A percentile compares a stretch with the other conserved stretches of the same genome.
Evolutionary conservation across 2,329 filamentous ascomycete genomes (phyloP).

Genomic region (Epicoccum sorghinum): DNA sequence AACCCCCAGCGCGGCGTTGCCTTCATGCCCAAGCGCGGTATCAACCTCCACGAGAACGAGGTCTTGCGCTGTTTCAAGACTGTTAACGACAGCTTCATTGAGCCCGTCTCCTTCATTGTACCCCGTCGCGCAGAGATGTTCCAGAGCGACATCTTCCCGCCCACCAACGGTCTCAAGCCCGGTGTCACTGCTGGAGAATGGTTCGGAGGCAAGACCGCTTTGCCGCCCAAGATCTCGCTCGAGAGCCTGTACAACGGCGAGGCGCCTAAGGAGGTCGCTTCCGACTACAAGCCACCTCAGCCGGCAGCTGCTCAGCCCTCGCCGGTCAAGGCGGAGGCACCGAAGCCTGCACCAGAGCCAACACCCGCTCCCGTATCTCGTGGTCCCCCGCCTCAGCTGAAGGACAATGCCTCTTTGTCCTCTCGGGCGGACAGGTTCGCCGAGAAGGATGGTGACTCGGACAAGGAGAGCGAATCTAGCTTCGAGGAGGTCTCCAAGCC

Average conservation of each 20-base stretch:
- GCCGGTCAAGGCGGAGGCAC: slow-evolving; percentile 61
- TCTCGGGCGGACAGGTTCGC: slow-evolving; percentile 86
- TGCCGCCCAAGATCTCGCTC: slow-evolving; percentile 91
- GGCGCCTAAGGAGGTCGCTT: slow-evolving; percentile 76
- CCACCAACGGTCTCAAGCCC: slow-evolving; percentile 78
- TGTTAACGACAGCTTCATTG: slow-evolving; percentile 90
- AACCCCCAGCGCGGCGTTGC: slow-evolving; percentile 95
- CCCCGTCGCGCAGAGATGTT: slow-evolving; percentile 91
- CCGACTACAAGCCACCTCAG: slow-evolving; percentile 67
- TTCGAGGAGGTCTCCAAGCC: slow-evolving; percentile 88
- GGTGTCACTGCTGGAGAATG: slow-evolving; percentile 82
- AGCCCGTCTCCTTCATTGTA: slow-evolving; percentile 97
- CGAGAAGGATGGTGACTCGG: slow-evolving; percentile 70
- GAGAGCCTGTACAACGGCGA: slow-evolving; percentile 89
- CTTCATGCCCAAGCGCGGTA: slow-evolving; percentile 91
- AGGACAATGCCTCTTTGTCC: slow-evolving; percentile 84
- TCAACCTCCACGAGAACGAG: slow-evolving; percentile 96
- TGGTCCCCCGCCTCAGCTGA: slow-evolving; percentile 71
- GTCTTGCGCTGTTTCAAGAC: slow-evolving; percentile 93
- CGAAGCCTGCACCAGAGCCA: slow-evolving; percentile 53
- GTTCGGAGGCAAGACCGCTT: slow-evolving; percentile 80
- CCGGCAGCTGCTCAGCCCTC: slow-evolving; percentile 44
- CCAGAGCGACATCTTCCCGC: slow-evolving; percentile 96
- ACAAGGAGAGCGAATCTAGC: slow-evolving; percentile 72
- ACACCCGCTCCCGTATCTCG: slow-evolving; percentile 57